A percentile compares a stretch with the other conserved stretches of the same genome.
phyloP scores from a whole-genome alignment of 108 stramenopile species.

The Stephanodiscus minutulus region DNA sequence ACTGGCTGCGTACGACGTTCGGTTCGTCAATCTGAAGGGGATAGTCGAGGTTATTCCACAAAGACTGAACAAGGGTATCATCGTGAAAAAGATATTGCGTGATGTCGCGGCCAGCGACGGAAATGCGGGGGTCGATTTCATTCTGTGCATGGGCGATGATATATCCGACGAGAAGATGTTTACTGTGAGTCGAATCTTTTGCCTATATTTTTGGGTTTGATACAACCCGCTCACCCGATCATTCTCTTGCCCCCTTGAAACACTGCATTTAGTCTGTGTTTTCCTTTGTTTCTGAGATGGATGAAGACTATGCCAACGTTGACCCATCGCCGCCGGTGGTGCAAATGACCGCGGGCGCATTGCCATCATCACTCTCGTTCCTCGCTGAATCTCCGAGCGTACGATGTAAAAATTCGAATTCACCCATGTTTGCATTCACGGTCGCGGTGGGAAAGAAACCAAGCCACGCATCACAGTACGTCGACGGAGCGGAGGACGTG shows the following conservation, averaged over 20 bases:
- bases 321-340: conserved; percentile 38
- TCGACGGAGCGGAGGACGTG: conserved; percentile 73
- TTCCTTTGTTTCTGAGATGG: conserved; percentile 76
- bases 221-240: not conserved
- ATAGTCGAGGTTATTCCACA: conserved; percentile 49
- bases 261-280: conserved; percentile 54
- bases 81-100: conserved; percentile 44
- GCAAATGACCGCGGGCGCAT: conserved; percentile 13
- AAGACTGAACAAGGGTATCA: conserved; percentile 44
- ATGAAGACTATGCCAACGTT: conserved; percentile 44
- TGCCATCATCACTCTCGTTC: conserved; percentile 20
- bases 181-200: conserved; percentile 22
- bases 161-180: conserved; percentile 75
- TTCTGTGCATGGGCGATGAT: conserved; percentile 66
- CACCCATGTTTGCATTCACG: conserved; percentile 51
- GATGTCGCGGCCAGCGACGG: conserved; percentile 28
- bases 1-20: conserved; percentile 61
- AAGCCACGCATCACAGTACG: conserved; percentile 76
- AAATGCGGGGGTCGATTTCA: conserved; percentile 49
- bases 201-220: not conserved
- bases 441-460: conserved; percentile 80
- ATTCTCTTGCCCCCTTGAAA: not conserved
- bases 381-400: conserved; percentile 20
- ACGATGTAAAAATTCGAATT: conserved; percentile 29
- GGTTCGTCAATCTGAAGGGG: conserved; percentile 49